Percentiles rank a stretch among this genome's conserved stretches.
phyloP scores from a whole-genome alignment of 116 monocot genomes.

The Papilionanthe hybrid region DNA sequence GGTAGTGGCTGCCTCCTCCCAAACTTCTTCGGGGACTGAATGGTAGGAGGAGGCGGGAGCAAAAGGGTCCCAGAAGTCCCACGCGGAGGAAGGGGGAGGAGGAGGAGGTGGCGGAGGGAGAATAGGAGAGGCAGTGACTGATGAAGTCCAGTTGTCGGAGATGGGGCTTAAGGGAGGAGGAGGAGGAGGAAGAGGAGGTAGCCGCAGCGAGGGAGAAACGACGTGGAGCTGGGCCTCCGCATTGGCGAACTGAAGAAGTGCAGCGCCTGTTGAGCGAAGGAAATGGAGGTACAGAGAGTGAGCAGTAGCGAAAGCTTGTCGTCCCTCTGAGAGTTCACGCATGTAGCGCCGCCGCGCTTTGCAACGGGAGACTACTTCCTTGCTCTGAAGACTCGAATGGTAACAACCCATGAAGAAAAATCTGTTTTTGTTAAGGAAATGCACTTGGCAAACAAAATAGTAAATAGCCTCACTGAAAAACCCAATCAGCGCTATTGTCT shows the following conservation, averaged over 20 bases:
- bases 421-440: neutral
- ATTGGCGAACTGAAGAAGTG: slow-evolving; percentile 78
- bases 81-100: slow-evolving; percentile 42
- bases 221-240: slow-evolving; percentile 42
- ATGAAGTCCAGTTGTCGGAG: slow-evolving; percentile 53
- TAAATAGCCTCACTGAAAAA: neutral
- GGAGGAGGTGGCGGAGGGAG: slow-evolving; percentile 58
- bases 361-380: slow-evolving; percentile 56
- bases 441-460: neutral
- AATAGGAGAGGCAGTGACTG: slow-evolving; percentile 49
- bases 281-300: slow-evolving; percentile 78
- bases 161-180: slow-evolving; percentile 31
- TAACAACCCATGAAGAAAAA: slow-evolving; percentile 30
- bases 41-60: slow-evolving; percentile 43
- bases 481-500: neutral
- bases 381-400: slow-evolving; percentile 32
- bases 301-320: slow-evolving; percentile 53
- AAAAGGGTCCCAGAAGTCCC: slow-evolving; percentile 98
- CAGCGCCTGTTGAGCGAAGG: slow-evolving; percentile 67
- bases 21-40: slow-evolving; percentile 44
- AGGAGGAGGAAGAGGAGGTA: slow-evolving; percentile 9
- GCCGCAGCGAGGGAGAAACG: slow-evolving; percentile 15
- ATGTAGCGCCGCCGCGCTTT: slow-evolving; percentile 81
- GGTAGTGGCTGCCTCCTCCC: slow-evolving; percentile 52
- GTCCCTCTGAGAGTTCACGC: slow-evolving; percentile 61